These are phyloP conservation scores for Colletotrichum tofieldiae DNA, from an alignment of 2,329 filamentous ascomycete genomes.

Conservation along the genomic window DNA sequence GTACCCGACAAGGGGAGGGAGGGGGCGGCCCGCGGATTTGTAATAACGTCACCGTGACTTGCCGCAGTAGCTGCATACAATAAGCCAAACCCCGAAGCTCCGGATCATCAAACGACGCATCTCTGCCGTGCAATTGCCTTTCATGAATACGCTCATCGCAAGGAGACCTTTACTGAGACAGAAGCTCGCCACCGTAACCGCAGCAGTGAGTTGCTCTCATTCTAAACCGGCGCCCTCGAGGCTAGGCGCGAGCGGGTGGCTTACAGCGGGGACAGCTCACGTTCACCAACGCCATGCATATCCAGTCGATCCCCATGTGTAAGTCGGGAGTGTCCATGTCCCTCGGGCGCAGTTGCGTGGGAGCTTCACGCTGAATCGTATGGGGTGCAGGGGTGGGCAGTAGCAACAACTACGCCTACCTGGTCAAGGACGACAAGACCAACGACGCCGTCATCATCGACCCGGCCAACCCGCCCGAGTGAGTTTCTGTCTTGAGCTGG, in stretches of 20 bases:
- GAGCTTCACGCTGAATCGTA: slow-evolving; percentile 39
- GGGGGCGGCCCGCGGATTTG: slow-evolving; percentile 23
- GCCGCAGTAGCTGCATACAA: slow-evolving; percentile 11
- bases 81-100: background rate
- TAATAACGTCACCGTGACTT: slow-evolving; percentile 42
- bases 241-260: background rate
- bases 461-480: slow-evolving; percentile 85
- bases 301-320: slow-evolving; percentile 93
- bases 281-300: slow-evolving; percentile 78
- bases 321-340: slow-evolving; percentile 55
- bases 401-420: slow-evolving; percentile 88
- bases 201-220: slow-evolving; percentile 49
- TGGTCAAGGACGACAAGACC: slow-evolving; percentile 84
- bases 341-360: background rate
- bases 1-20: background rate
- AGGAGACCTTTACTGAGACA: slow-evolving; percentile 54
- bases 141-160: slow-evolving; percentile 61
- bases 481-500: slow-evolving; percentile 50
- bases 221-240: too few relatives aligned
- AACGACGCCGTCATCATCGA: slow-evolving; percentile 86
- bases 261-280: slow-evolving; percentile 52
- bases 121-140: slow-evolving; percentile 31
- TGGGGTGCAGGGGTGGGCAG: slow-evolving; percentile 76
- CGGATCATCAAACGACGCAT: background rate
- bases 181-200: slow-evolving; percentile 50